These are phyloP conservation scores for Paecilomyces dactylethromorphus DNA, from an alignment of 2,329 filamentous ascomycete genomes.

Conservation along the genomic window DNA sequence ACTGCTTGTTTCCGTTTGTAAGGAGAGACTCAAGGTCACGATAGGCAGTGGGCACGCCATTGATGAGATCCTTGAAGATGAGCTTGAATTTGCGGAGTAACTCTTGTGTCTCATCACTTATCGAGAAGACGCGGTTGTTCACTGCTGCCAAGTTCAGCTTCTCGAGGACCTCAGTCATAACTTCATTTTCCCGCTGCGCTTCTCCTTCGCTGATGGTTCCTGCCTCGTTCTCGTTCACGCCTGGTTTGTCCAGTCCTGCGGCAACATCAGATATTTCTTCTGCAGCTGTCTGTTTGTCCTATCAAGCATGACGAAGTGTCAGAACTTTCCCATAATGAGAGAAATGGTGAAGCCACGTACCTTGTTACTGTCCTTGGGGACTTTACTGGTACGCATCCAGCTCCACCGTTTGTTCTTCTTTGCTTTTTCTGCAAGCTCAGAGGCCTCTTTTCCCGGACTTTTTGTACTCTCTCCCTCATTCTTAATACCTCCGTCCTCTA, in stretches of 20 bases:
- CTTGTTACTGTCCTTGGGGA: constrained; percentile 22
- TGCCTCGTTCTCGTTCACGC: constrained; percentile 25
- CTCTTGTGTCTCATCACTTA: constrained; percentile 77
- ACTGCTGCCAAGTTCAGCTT: constrained; percentile 74
- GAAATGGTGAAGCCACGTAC: constrained; percentile 8
- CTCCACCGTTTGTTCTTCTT: constrained; percentile 11
- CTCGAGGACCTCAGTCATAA: constrained; percentile 73
- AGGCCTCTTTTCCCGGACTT: neutral
- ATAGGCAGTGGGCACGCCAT: constrained; percentile 89
- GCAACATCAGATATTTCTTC: constrained; percentile 19
- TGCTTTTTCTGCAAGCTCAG: neutral
- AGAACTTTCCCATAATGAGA: neutral
- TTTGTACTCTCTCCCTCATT: constrained; percentile 10
- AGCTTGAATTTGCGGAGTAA: constrained; percentile 79
- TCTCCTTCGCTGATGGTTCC: constrained; percentile 35
- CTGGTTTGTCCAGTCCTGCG: constrained; percentile 17
- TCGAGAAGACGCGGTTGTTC: constrained; percentile 78
- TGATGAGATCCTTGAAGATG: constrained; percentile 85
- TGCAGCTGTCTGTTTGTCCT: constrained; percentile 21
- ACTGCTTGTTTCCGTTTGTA: constrained; percentile 56
- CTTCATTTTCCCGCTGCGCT: constrained; percentile 56
- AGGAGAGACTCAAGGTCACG: constrained; percentile 71
- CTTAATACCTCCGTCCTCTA: constrained; percentile 27
- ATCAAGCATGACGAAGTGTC: neutral
- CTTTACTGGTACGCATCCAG: constrained; percentile 26